Conservation (phyloP, 805 yeast genomes). For the Zygoascus tannicola region DNA sequence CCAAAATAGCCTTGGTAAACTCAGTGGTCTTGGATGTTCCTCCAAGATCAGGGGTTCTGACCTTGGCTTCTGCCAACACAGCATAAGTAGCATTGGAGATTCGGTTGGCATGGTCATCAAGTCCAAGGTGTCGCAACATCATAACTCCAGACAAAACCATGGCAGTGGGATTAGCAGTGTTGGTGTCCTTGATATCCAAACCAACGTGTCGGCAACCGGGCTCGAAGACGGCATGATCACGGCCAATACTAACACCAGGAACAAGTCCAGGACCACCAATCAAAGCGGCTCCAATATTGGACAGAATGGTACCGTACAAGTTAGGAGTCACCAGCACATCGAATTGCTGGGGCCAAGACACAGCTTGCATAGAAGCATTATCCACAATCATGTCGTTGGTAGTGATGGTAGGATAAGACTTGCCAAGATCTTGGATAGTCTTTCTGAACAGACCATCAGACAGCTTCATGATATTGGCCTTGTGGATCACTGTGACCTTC, state of each 20-base stretch:
- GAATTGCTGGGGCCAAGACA: constrained; percentile 94
- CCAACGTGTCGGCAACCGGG: constrained; percentile 99
- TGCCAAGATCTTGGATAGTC: constrained; percentile 82
- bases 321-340: constrained; percentile 97
- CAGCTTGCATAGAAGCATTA: constrained; percentile 99
- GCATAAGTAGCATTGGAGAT: constrained; percentile 83
- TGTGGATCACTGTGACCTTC: constrained; percentile 93
- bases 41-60: constrained; percentile 84
- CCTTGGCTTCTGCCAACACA: constrained; percentile 80
- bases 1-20: constrained; percentile 84
- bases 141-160: constrained; percentile 86
- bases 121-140: constrained; percentile 92
- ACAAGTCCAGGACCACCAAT: constrained; percentile 98
- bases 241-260: constrained; percentile 97
- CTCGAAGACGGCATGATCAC: constrained; percentile 95
- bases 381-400: constrained; percentile 94
- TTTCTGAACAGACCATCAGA: constrained; percentile 97
- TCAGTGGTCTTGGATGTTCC: constrained; percentile 85
- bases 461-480: constrained; percentile 97
- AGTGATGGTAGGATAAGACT: constrained; percentile 70
- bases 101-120: constrained; percentile 73
- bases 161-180: constrained; percentile 96
- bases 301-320: constrained; percentile 93
- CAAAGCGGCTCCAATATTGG: constrained; percentile 95
- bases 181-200: constrained; percentile 87